Evolutionary conservation across 2,329 filamentous ascomycete genomes (phyloP), one percentile per base, ranked within the genome.

Genomic region (Colletotrichum costaricense): DNA sequence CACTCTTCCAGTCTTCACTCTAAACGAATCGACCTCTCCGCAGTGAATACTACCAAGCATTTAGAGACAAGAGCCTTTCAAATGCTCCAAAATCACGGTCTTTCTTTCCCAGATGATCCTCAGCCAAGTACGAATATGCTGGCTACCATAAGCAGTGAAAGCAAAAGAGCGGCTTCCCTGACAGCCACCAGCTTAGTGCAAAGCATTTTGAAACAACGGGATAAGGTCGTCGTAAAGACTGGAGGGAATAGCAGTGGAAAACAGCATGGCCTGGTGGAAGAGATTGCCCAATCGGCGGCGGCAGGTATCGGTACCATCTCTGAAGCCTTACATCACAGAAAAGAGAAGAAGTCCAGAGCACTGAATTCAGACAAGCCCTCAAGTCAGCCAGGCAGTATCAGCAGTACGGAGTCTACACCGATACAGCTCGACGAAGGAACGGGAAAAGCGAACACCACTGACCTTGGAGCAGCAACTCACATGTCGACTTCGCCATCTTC

Each of bases 291-390:
- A 22, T 72, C 69, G 2, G 69, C 74, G 11, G 77, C 77, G 1
- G 63, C 72, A 12, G 74, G 72, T 1, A 60, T 77, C 19, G 76
- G 76, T 1, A 70, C 76, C 7, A 69, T 72, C 2, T 76, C 75
- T 2, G 77, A 77, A 33, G 74, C 67, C 16, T 55, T 74, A 12
- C 75, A 77, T 12, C 69, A 78, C 26, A 64, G 73, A 2, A 74
- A 72, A 28, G 75, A 72, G 14, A 74, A 77, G 56, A 78, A 76
- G 55, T 6, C 19, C 0, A 33, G 19, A 4, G 11, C 3, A 2
- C 14, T 52, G 5, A 14, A 24, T 5, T 28, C 22, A 19, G 12
- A 3, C 7, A 22, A 6, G 1, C 5, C 28, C 9, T 8, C 14
- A 6, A 49, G 12, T 19, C 2, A 33, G 7, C 7, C 42, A 49